These are phyloP conservation scores for Gossypium longicalyx DNA, from an alignment of 345 rosid species.

Conservation along the genomic window DNA sequence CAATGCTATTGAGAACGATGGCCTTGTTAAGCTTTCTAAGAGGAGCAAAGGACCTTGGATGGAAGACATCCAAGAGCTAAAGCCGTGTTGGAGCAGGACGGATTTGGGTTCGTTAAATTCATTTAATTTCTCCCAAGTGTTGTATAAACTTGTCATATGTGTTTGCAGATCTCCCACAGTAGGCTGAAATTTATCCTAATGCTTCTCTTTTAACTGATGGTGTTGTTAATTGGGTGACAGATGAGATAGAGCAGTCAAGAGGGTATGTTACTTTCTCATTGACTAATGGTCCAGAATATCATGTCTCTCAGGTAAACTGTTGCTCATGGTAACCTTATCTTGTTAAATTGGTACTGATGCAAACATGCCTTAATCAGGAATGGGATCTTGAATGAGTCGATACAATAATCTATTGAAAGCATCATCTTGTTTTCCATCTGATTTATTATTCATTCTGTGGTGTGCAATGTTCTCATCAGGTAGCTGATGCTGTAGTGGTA, in stretches of 20 bases:
- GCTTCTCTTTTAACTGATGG: not conserved
- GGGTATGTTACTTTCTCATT: conserved; percentile 88
- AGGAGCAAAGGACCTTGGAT: conserved; percentile 75
- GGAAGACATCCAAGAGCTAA: conserved; percentile 50
- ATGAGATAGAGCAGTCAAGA: conserved; percentile 44
- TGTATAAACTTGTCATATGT: not conserved
- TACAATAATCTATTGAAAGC: too few species aligned
- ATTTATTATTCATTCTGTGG: conserved; percentile 6
- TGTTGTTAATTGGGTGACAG: conserved; percentile 34
- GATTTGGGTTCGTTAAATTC: conserved; percentile 41
- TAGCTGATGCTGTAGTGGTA: conserved; percentile 86
- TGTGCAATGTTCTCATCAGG: conserved; percentile 36
- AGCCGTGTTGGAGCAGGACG: conserved; percentile 68
- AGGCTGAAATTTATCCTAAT: not conserved
- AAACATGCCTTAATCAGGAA: too few species aligned
- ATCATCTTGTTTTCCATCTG: too few species aligned
- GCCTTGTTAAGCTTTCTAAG: conserved; percentile 42
- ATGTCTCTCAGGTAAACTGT: conserved; percentile 75
- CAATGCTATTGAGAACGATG: conserved; percentile 44
- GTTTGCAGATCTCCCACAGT: not conserved
- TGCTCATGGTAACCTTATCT: too few species aligned
- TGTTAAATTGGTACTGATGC: too few species aligned
- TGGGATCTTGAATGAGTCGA: too few species aligned
- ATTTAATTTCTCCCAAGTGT: not conserved
- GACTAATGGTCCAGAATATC: conserved; percentile 95